A percentile compares a stretch with the other conserved stretches of the same genome.
phyloP scores from a whole-genome alignment of 2,329 filamentous ascomycete species.

The Colletotrichum kahawae region DNA sequence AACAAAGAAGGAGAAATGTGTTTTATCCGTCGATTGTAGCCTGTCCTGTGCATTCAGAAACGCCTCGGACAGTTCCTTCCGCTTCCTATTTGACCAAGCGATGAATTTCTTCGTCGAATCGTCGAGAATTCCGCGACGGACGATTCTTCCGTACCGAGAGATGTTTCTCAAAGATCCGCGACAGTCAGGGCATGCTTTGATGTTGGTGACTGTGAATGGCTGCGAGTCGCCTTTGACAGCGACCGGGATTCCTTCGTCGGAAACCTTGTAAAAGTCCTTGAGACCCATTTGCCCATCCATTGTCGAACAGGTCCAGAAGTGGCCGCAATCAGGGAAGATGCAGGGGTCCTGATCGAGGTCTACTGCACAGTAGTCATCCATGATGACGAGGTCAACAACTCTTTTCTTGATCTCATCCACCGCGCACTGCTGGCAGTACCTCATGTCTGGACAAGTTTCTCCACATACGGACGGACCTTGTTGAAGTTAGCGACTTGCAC shows the following conservation, averaged over 20 bases:
- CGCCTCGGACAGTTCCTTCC: slow-evolving; percentile 38
- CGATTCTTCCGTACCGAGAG: slow-evolving; percentile 65
- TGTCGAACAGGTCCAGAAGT: slow-evolving; percentile 63
- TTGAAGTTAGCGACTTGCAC: too few species aligned
- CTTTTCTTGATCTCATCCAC: slow-evolving; percentile 45
- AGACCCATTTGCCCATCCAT: slow-evolving; percentile 68
- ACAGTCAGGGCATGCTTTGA: slow-evolving; percentile 64
- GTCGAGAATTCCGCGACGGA: slow-evolving; percentile 64
- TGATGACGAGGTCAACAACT: slow-evolving; percentile 62
- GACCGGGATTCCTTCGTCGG: slow-evolving; percentile 36
- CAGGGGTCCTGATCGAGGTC: slow-evolving; percentile 65
- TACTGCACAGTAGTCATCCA: slow-evolving; percentile 59
- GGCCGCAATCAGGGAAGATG: slow-evolving; percentile 67
- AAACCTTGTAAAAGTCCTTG: slow-evolving; percentile 49
- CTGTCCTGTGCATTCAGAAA: slow-evolving; percentile 28
- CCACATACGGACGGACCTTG: slow-evolving; percentile 64
- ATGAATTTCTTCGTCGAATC: slow-evolving; percentile 70
- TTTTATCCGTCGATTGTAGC: too few species aligned
- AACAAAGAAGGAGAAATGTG: neutral
- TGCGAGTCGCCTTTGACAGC: slow-evolving; percentile 39
- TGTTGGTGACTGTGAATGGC: slow-evolving; percentile 54
- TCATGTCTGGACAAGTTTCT: slow-evolving; percentile 58
- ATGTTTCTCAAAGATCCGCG: slow-evolving; percentile 63
- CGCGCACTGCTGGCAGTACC: slow-evolving; percentile 64
- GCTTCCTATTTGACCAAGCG: slow-evolving; percentile 48